A percentile compares a stretch with the other conserved stretches of the same genome.
Conservation (phyloP, 352 stramenopile species). For the Phytophthora boehmeriae region DNA sequence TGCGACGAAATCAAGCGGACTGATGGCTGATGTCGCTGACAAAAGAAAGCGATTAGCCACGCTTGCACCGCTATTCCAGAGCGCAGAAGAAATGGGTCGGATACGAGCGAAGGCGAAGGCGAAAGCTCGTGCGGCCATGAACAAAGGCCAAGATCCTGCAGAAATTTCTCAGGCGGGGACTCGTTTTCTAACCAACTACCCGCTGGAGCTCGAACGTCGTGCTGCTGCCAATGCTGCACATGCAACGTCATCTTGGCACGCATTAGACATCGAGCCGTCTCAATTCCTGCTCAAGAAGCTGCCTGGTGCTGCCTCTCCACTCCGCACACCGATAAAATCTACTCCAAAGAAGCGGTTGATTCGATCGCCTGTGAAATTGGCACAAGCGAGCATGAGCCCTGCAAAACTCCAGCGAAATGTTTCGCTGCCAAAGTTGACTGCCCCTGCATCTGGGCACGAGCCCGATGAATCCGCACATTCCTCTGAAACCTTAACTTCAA, state of each 20-base stretch:
- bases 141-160: conserved; percentile 22
- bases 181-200: conserved; percentile 38
- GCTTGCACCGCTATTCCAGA: conserved; percentile 39
- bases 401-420: conserved; percentile 43
- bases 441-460: conserved; percentile 5
- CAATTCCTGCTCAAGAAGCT: conserved; percentile 49
- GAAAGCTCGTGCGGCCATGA: conserved; percentile 18
- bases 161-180: conserved; percentile 12
- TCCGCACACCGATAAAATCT: conserved; percentile 36
- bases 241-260: conserved; percentile 14
- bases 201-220: conserved; percentile 48
- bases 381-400: conserved; percentile 38
- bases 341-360: conserved; percentile 41
- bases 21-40: conserved; percentile 12
- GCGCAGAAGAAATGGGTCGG: conserved; percentile 27
- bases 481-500: conserved; percentile 21
- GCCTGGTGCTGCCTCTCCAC: conserved; percentile 7
- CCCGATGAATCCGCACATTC: neutral
- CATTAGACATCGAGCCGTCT: conserved; percentile 47
- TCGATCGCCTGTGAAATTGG: conserved; percentile 4
- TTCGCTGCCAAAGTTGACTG: conserved; percentile 41
- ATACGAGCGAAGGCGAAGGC: conserved; percentile 19
- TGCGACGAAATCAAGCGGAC: conserved; percentile 26
- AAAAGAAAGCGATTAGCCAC: conserved; percentile 32
- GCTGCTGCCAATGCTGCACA: conserved; percentile 6